Conservation (phyloP, 192 early-diverging fungal genomes). For the Coemansia reversa region DNA sequence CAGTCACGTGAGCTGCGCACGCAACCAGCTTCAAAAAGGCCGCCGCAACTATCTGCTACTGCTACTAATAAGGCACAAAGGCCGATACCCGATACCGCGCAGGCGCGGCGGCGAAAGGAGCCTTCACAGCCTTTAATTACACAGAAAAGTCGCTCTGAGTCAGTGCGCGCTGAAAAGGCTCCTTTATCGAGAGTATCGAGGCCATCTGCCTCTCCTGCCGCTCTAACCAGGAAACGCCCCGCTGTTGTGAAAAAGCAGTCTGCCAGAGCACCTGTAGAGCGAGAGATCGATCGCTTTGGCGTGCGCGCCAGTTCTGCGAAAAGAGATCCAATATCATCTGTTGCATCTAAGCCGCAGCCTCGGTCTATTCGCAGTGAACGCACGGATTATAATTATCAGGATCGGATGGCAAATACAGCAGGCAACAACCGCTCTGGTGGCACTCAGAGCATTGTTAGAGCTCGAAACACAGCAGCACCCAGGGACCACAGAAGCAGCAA, state of each 20-base stretch:
- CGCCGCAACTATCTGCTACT: not conserved
- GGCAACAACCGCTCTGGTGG: not conserved
- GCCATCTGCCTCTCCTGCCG: not conserved
- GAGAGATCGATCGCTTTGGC: constrained; percentile 49
- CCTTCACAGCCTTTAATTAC: not conserved
- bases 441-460: not conserved
- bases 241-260: constrained; percentile 3
- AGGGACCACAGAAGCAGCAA: not conserved
- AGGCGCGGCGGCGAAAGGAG: not conserved
- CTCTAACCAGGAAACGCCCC: not conserved
- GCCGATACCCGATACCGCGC: not conserved
- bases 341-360: not conserved
- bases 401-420: not conserved
- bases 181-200: not conserved
- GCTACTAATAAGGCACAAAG: not conserved
- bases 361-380: not conserved
- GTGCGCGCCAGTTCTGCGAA: constrained; percentile 13
- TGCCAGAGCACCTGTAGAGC: constrained; percentile 24
- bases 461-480: not conserved
- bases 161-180: not conserved
- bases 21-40: not conserved
- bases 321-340: not conserved
- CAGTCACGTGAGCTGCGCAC: not conserved
- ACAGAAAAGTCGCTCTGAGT: not conserved
- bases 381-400: not conserved